Conservation (phyloP, 2,329 filamentous ascomycete genomes). For the Alternaria sp. region DNA sequence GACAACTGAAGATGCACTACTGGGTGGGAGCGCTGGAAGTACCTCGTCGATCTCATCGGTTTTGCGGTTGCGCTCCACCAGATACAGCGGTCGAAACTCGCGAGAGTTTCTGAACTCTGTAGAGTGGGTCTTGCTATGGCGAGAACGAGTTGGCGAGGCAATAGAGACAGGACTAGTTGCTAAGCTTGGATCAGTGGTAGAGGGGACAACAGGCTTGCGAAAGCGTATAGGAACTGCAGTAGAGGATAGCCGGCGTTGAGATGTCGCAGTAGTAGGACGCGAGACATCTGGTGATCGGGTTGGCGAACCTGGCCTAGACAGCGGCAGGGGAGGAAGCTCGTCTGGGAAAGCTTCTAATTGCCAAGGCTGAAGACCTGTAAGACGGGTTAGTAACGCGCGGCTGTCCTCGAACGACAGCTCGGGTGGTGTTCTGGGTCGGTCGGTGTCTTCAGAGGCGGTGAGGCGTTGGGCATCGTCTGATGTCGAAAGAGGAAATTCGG, state of each 20-base stretch:
- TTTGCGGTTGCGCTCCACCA: conserved; percentile 71
- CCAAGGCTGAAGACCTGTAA: conserved; percentile 49
- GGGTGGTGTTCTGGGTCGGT: conserved; percentile 45
- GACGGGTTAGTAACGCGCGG: conserved; percentile 43
- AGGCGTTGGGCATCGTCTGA: conserved; percentile 37
- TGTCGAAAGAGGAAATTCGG: conserved; percentile 41
- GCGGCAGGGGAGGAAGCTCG: conserved; percentile 45
- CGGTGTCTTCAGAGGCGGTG: conserved; percentile 28
- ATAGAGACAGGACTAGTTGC: conserved; percentile 34
- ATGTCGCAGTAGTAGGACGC: conserved; percentile 25
- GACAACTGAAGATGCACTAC: conserved; percentile 51
- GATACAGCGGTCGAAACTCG: conserved; percentile 83
- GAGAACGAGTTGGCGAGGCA: conserved; percentile 54
- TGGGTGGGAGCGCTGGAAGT: conserved; percentile 63
- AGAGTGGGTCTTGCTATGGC: conserved; percentile 59
- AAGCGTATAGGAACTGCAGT: conserved; percentile 67
- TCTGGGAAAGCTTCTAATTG: conserved; percentile 47
- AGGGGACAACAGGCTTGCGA: conserved; percentile 58
- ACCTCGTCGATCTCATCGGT: conserved; percentile 48
- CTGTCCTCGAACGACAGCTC: conserved; percentile 43
- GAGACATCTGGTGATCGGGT: conserved; percentile 36
- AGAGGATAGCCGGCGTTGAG: conserved; percentile 40
- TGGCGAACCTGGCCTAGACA: conserved; percentile 44
- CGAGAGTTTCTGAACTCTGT: conserved; percentile 64
- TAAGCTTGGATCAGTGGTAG: conserved; percentile 51